Evolutionary conservation across 768 basidiomycete species (phyloP), one percentile per base, ranked within the genome.

Genomic region (Boletus bicolor): DNA sequence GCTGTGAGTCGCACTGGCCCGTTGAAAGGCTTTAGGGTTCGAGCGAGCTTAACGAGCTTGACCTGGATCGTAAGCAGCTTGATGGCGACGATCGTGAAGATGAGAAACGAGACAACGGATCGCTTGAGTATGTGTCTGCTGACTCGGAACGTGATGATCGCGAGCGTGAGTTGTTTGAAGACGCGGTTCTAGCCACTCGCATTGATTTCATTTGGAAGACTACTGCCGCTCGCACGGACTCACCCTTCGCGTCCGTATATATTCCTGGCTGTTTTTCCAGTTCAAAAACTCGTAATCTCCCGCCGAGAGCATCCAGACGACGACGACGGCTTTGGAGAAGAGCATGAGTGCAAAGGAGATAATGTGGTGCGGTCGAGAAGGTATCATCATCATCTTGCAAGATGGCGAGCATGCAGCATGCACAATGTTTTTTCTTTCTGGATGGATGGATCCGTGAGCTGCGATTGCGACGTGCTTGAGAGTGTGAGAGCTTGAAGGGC

Each of bases 51-150:
- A 57, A 70, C 58, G 32, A 69, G 68, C 37, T 66, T 70, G 56
- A 70, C 58, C 7, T 70, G 68, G 50, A 69, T 53, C 48, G 64
- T 56, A 19, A 70, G 55, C 41, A 70, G 11, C 54, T 70, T 70
- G 64, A 69, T 53, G 57, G 62, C 58, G 56, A 69, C 56, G 64
- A 69, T 66, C 48, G 68, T 52, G 36, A 70, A 68, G 57, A 69
- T 64, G 60, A 69, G 56, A 49, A 68, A 66, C 37, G 64, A 58
- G 42, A 68, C 52, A 37, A 70, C 58, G 50, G 68, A 70, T 51
- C 64, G 68, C 54, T 62, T 70, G 51, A 68, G 49, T 60, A 70
- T 65, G 47, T 65, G 60, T 51, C 55, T 55, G 54, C 68, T 55
- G 44, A 66, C n/a, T n/a, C 62, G 68, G 36, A 70, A 66, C 38